Evolutionary conservation across 116 monocot species (phyloP).

Genomic region (Cymodocea nodosa): DNA sequence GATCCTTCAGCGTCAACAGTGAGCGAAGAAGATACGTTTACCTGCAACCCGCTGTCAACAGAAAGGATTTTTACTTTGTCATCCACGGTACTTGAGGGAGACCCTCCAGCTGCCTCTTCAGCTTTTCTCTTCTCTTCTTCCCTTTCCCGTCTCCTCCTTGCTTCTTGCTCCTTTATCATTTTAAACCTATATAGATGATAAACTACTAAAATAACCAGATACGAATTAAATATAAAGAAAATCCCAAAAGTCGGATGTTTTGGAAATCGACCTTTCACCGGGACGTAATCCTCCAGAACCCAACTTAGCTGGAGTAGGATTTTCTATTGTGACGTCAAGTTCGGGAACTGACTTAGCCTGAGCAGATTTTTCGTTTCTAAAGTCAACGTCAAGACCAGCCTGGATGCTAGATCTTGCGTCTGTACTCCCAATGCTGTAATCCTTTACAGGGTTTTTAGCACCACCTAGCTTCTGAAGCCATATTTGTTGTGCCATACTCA

Average conservation of each 20-base stretch:
- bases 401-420: slow-evolving; percentile 18
- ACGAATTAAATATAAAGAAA: neutral
- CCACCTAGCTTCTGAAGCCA: slow-evolving; percentile 97
- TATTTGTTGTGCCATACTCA: slow-evolving; percentile 84
- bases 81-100: slow-evolving; percentile 3
- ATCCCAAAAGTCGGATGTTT: neutral
- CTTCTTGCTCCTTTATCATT: slow-evolving; percentile 78
- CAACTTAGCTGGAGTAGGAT: slow-evolving; percentile 20
- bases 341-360: slow-evolving; percentile 14
- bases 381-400: slow-evolving; percentile 22
- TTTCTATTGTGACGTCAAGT: slow-evolving; percentile 17
- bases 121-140: slow-evolving; percentile 28
- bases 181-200: slow-evolving; percentile 46
- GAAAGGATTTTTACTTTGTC: slow-evolving; percentile 4
- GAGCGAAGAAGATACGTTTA: slow-evolving; percentile 3
- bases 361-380: neutral
- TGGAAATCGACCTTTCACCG: slow-evolving; percentile 59
- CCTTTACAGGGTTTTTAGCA: slow-evolving; percentile 65
- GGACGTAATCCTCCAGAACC: slow-evolving; percentile 16
- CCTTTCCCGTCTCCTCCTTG: slow-evolving; percentile 35
- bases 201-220: slow-evolving; percentile 1
- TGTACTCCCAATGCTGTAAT: slow-evolving; percentile 28
- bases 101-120: slow-evolving; percentile 16
- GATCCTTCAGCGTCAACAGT: neutral
- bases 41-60: slow-evolving; percentile 12